These are phyloP conservation scores for Pyrenopolyporus hunteri DNA, from an alignment of 495 filamentous ascomycete genomes.

Conservation along the genomic window DNA sequence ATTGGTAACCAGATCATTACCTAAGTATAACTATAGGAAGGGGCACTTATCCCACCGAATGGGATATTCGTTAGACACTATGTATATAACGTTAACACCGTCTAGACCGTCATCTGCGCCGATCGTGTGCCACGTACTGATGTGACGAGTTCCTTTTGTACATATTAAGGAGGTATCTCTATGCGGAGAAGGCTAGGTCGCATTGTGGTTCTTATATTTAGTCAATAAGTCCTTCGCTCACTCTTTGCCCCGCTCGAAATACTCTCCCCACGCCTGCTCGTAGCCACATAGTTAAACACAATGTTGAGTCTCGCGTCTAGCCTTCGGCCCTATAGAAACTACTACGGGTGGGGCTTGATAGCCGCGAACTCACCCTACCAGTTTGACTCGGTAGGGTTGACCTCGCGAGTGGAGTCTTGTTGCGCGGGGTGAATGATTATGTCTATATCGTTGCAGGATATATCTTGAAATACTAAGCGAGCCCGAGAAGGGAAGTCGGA, in stretches of 20 bases:
- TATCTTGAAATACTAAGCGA: background rate
- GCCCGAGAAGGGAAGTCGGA: background rate
- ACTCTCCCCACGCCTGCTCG: conserved; percentile 29
- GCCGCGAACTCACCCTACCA: conserved; percentile 50
- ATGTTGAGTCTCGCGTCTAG: conserved; percentile 37
- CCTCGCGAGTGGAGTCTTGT: conserved; percentile 35
- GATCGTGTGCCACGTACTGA: no score
- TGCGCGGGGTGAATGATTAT: conserved; percentile 42
- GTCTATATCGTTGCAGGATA: conserved; percentile 23
- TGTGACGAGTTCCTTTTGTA: no score
- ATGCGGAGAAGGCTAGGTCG: background rate
- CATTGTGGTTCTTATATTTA: background rate
- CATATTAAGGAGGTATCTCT: background rate
- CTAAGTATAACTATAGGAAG: no score
- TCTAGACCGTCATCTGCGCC: no score
- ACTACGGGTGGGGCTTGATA: conserved; percentile 12
- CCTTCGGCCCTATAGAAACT: conserved; percentile 33
- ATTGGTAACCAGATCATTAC: no score
- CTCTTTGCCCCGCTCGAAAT: background rate
- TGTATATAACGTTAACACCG: no score
- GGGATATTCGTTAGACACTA: no score
- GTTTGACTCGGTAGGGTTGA: conserved; percentile 28
- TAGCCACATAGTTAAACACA: conserved; percentile 52
- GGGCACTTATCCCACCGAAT: no score
- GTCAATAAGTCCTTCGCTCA: conserved; percentile 24